phyloP scores from a whole-genome alignment of 495 filamentous ascomycete species.

The Talaromyces liani region DNA sequence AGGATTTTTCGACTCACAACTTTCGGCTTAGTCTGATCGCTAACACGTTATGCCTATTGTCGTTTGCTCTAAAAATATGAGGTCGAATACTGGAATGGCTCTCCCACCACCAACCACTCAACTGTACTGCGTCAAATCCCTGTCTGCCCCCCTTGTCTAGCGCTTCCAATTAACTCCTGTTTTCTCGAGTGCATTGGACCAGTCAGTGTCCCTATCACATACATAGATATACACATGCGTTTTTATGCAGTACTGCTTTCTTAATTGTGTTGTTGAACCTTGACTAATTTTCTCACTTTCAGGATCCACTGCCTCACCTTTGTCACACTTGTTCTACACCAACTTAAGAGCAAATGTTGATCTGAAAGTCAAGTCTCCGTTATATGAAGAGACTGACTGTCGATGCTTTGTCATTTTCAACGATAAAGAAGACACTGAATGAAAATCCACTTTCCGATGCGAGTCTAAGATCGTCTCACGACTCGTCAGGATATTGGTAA shows the following conservation, averaged over 20 bases:
- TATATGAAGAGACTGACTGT: not conserved
- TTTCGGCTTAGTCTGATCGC: not conserved
- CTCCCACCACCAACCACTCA: not conserved
- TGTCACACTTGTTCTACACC: not conserved
- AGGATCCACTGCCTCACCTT: not conserved
- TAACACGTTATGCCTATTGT: not conserved
- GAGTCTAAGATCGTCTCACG: not conserved
- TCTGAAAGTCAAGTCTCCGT: not conserved
- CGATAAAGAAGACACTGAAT: not conserved
- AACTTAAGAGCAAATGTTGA: not conserved
- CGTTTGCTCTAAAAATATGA: conserved; percentile 3
- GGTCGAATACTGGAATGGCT: not conserved
- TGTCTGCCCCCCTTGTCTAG: not conserved
- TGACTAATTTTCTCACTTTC: conserved; percentile 3
- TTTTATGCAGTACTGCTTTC: not conserved
- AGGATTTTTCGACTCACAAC: not conserved
- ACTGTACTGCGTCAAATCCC: not conserved
- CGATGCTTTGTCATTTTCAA: not conserved
- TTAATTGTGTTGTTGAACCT: not conserved
- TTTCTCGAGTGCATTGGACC: not conserved
- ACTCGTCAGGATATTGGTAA: not conserved
- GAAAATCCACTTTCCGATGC: not conserved
- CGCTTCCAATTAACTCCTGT: not conserved
- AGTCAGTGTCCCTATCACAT: not conserved
- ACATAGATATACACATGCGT: not conserved